Base-by-base conservation (phyloP, 179 eudicot species). In the Beta lomatogona region DNA sequence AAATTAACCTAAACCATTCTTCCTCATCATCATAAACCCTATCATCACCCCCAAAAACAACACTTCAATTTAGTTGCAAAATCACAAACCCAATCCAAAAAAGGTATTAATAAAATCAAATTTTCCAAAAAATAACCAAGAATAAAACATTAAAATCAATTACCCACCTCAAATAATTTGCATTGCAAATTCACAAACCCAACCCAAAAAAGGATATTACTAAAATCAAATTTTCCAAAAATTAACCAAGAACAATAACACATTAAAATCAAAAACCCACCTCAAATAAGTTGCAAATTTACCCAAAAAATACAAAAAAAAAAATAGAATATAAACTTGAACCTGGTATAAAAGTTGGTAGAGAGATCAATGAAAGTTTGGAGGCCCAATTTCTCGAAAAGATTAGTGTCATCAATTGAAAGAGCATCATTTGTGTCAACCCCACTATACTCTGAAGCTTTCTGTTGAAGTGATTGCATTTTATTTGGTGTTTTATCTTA, bases 21-120 rank as follows among this genome's bases (percentile, higher is more conserved):
- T 95, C 97, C 44, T 94, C 95, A 69, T 95, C 99, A 21, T 92
- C 98, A 84, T 92, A 94, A 75, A 95, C 99, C 94, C 99, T 95
- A 76, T 65, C 64, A 73, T 28, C 71, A 67, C 16, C 21, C 4
- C 61, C 28, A 25, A 25, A 53, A 5, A 10, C 16, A 19, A 19
- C 52, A 46, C 1, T 12, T 18, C 67, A 44, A 46, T 0, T 3
- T 2, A 50, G 19, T 13, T 41, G 36, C 69, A 45, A 78, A n/a
- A 76, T 80, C 50, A 55, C 66, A 73, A 65, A 55, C 75, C 78
- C 59, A 45, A 18, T 25, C 58, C 44, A 59, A 50, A n/a, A 44
- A 57, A 68, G 41, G 41, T n/a, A 31, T 31, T 31, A 31, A 31
- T 2, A 31, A 31, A 31, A 31, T 19, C 45, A 21, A 55, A 18